These are phyloP conservation scores for Neonectria neomacrospora DNA, from an alignment of 2,329 filamentous ascomycete species.

Conservation along the genomic window DNA sequence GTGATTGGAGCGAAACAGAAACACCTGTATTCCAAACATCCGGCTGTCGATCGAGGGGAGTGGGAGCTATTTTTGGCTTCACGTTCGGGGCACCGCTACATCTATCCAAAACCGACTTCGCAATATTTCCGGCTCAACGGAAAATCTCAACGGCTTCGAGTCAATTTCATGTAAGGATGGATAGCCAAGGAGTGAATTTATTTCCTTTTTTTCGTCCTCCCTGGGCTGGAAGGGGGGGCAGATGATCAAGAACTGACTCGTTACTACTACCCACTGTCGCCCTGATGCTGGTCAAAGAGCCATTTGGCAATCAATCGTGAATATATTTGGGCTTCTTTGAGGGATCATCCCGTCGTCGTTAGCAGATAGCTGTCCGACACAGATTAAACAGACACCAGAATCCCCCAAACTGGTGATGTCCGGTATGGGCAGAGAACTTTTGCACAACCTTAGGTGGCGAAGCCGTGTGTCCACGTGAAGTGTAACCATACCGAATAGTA, in stretches of 20 bases:
- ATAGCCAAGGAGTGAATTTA: slow-evolving; percentile 10
- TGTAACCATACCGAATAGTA: not conserved
- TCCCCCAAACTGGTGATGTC: not conserved
- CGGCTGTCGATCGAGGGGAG: not conserved
- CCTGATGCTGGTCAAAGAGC: slow-evolving; percentile 8
- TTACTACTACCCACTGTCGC: not conserved
- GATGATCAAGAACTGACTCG: not conserved
- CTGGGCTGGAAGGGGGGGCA: not conserved
- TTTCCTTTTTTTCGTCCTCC: not conserved
- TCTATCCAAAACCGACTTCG: slow-evolving; percentile 23
- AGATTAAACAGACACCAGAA: slow-evolving; percentile 7
- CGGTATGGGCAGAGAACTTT: not conserved
- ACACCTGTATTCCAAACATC: slow-evolving; percentile 20
- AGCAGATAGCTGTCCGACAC: slow-evolving; percentile 5
- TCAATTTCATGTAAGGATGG: slow-evolving; percentile 12
- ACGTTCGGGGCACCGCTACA: slow-evolving; percentile 1
- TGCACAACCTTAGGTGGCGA: not conserved
- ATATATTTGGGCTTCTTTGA: not conserved
- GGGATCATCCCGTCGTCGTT: slow-evolving; percentile 1
- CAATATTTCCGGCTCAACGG: slow-evolving; percentile 17
- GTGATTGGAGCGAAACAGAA: slow-evolving; percentile 15
- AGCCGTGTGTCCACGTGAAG: not conserved
- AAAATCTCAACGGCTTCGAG: slow-evolving; percentile 14
- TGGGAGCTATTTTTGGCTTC: slow-evolving; percentile 22
- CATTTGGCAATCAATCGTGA: not conserved